Evolutionary conservation across 2,329 filamentous ascomycete genomes (phyloP).

Genomic region (Fusarium zealandicum): DNA sequence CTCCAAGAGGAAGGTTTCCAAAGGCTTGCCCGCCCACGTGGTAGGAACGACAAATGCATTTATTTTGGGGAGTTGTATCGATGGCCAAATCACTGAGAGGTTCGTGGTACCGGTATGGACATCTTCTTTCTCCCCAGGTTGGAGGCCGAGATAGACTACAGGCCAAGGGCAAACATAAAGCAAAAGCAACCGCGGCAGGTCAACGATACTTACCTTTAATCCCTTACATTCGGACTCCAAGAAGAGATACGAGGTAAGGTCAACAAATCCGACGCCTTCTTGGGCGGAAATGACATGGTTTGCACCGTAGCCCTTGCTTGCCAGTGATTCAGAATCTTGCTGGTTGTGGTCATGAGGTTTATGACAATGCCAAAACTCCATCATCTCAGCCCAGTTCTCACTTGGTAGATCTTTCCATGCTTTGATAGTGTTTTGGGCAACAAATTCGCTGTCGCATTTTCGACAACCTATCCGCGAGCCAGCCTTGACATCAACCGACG

Average conservation of each 20-base stretch:
- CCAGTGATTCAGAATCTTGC: slow-evolving; percentile 56
- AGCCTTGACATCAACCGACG: slow-evolving; percentile 55
- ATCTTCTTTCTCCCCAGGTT: slow-evolving; percentile 65
- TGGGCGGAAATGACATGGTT: slow-evolving; percentile 74
- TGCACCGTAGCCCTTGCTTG: slow-evolving; percentile 82
- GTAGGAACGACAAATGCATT: slow-evolving; percentile 45
- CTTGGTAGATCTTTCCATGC: slow-evolving; percentile 93
- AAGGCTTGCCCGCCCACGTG: slow-evolving; percentile 32
- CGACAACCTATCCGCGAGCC: slow-evolving; percentile 54
- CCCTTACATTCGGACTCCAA: slow-evolving; percentile 68
- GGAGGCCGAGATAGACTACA: slow-evolving; percentile 4
- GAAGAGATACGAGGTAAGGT: slow-evolving; percentile 79
- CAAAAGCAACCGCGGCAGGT: slow-evolving; percentile 22
- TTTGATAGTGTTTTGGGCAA: slow-evolving; percentile 50
- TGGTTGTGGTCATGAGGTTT: slow-evolving; percentile 73
- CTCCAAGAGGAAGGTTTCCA: slow-evolving; percentile 51
- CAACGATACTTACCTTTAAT: slow-evolving; percentile 46
- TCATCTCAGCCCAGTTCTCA: slow-evolving; percentile 99
- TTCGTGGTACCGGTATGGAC: slow-evolving; percentile 56
- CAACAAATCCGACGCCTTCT: slow-evolving; percentile 76
- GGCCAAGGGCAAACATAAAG: slow-evolving; percentile 7
- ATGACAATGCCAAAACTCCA: slow-evolving; percentile 99
- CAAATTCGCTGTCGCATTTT: slow-evolving; percentile 48
- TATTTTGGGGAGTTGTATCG: slow-evolving; percentile 75
- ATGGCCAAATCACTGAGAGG: slow-evolving; percentile 64